A percentile compares a stretch with the other conserved stretches of the same genome.
These are phyloP conservation scores for Fraxinus xanthoxyloides DNA, from an alignment of 305 asterid species.

Conservation along the genomic window DNA sequence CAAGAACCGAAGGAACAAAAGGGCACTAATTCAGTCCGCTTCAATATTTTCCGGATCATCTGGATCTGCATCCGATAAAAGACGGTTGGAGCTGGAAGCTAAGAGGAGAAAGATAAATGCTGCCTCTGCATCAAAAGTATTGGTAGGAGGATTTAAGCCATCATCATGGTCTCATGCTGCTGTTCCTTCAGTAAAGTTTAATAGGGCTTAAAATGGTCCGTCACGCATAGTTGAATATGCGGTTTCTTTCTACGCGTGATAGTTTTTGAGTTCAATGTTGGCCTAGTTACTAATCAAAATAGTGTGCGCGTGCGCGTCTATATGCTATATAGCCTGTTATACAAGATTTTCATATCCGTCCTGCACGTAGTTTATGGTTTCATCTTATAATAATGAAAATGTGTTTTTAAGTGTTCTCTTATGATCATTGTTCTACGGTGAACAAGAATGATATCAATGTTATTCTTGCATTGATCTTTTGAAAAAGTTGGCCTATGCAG, in stretches of 20 bases:
- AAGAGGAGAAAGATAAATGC: constrained; percentile 78
- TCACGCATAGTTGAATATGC: neutral
- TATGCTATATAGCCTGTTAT: neutral
- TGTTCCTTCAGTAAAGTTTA: constrained; percentile 20
- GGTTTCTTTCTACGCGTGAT: neutral
- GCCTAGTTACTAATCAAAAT: neutral
- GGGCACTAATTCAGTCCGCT: constrained; percentile 64
- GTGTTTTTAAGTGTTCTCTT: neutral
- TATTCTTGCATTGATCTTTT: neutral
- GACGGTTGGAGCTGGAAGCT: constrained; percentile 61
- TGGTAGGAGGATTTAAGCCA: constrained; percentile 72
- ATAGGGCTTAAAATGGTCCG: constrained; percentile 13
- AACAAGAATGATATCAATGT: neutral
- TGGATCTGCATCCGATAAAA: constrained; percentile 31
- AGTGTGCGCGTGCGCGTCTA: neutral
- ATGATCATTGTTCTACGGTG: neutral
- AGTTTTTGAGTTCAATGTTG: neutral
- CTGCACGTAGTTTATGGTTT: neutral
- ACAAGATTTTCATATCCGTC: neutral
- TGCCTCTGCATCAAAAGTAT: constrained; percentile 51
- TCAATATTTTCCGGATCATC: constrained; percentile 75
- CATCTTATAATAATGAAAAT: neutral
- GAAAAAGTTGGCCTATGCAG: neutral
- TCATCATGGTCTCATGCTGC: constrained; percentile 52
- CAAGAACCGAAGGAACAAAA: constrained; percentile 64